Base-by-base conservation (phyloP, 1,284 basidiomycete genomes). In the Ganoderma sinense region DNA sequence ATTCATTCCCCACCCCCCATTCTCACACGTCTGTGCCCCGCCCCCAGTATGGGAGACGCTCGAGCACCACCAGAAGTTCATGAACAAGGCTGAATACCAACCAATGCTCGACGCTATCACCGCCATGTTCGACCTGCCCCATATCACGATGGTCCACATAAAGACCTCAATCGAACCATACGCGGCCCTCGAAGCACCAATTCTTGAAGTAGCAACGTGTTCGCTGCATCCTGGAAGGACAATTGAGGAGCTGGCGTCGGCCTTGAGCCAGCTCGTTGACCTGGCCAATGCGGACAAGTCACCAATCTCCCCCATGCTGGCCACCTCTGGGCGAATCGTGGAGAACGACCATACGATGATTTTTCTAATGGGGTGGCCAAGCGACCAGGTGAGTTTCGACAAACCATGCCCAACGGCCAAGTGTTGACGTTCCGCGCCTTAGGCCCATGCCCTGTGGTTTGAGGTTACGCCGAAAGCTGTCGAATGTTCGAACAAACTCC, bases 141-240 rank as follows among this genome's bases (percentile, higher is more conserved):
- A 41, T 0, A 41, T 62, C 26, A 64, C 68, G 18, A 67, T 75
- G 67, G 16, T 74, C n/a, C 75, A 76, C 64, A 69, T 76, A 60
- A 61, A 71, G 39, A 69, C 71, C 40, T 67, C 68, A 10, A 67
- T 39, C 41, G 75, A 75, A 48, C 73, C 75, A 3, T 74, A 65
- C 67, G 66, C 68, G 55, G 75, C 74, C 20, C 62, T 74, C 45
- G 68, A 64, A 33, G 73, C 74, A 13, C 75, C 74, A 2, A 68
- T 70, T 7, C 72, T 71, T 26, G 75, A 76, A 66, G 63, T 76
- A 29, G 73, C 72, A 14, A 56, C 63, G 64, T 66, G 73, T 65
- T 71, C 66, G 18, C 31, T 67, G 60, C 72, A 74, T 61, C n/a
- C 59, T 7, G 59, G 59, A 61, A 41, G 23, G 59, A 40, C 59